These are phyloP conservation scores for Lachnellula occidentalis DNA, from an alignment of 2,329 filamentous ascomycete species.

Conservation along the genomic window DNA sequence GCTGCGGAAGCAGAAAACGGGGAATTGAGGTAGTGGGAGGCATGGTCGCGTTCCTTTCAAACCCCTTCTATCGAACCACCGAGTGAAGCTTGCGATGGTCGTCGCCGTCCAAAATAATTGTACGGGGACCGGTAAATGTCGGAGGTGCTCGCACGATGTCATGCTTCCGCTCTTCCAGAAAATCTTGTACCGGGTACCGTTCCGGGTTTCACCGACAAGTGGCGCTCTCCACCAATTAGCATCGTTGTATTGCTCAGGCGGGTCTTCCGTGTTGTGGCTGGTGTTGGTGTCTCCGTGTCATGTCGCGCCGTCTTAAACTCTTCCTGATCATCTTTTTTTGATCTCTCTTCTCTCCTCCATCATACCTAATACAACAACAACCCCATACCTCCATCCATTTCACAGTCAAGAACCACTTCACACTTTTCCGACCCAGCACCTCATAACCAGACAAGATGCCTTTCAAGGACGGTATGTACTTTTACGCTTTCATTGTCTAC, in stretches of 20 bases:
- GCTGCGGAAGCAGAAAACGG: slow-evolving; percentile 62
- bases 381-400: slow-evolving; percentile 2
- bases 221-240: neutral
- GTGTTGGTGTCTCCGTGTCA: slow-evolving; percentile 4
- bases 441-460: slow-evolving; percentile 33
- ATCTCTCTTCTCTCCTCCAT: slow-evolving; percentile 8
- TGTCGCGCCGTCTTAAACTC: slow-evolving; percentile 1
- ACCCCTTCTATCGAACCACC: neutral
- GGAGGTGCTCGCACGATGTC: neutral
- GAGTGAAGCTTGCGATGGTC: neutral
- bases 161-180: neutral
- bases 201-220: neutral
- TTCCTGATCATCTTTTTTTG: neutral
- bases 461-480: slow-evolving; percentile 36
- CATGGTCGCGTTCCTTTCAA: slow-evolving; percentile 18
- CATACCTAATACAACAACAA: slow-evolving; percentile 6
- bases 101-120: neutral
- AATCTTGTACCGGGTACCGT: neutral
- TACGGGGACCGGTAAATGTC: neutral
- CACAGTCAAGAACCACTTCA: slow-evolving; percentile 13
- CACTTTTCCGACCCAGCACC: neutral
- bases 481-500: slow-evolving; percentile 4
- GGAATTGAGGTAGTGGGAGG: slow-evolving; percentile 49
- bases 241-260: neutral
- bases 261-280: slow-evolving; percentile 7